Conservation (phyloP, 345 rosid species). For the Carallia brachiata region DNA sequence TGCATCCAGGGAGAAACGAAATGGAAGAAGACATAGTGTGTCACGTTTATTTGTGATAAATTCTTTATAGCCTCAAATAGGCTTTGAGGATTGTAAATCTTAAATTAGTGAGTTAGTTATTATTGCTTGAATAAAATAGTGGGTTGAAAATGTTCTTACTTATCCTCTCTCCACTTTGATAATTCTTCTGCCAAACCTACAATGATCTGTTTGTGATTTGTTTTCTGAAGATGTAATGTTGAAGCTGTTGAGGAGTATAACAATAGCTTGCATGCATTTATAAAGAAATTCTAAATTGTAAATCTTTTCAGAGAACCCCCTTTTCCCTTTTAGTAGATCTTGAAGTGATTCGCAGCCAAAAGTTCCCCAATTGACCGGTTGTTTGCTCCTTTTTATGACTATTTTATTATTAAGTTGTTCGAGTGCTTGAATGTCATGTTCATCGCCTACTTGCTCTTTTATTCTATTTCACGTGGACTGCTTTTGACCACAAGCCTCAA, state of each 20-base stretch:
- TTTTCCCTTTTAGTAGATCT: background rate
- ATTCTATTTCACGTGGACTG: background rate
- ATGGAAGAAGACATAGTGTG: too few relatives aligned
- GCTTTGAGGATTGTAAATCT: constrained; percentile 17
- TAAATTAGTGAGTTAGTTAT: background rate
- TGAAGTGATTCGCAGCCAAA: background rate
- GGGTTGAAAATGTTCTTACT: background rate
- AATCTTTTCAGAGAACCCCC: background rate
- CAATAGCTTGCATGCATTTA: too few relatives aligned
- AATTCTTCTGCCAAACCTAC: background rate
- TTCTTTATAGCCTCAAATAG: constrained; percentile 19
- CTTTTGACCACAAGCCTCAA: background rate
- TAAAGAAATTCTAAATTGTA: too few relatives aligned
- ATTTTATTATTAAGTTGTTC: background rate
- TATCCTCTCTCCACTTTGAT: background rate
- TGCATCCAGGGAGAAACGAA: background rate
- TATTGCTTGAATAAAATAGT: background rate
- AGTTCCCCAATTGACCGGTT: background rate
- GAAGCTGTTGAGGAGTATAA: too few relatives aligned
- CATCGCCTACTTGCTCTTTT: background rate
- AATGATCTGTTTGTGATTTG: too few relatives aligned
- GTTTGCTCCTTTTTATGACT: background rate
- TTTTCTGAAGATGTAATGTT: too few relatives aligned
- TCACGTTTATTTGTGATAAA: background rate
- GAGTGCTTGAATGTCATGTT: background rate